Conservation (phyloP, 441 rosid species). For the Euphorbia corollata region DNA sequence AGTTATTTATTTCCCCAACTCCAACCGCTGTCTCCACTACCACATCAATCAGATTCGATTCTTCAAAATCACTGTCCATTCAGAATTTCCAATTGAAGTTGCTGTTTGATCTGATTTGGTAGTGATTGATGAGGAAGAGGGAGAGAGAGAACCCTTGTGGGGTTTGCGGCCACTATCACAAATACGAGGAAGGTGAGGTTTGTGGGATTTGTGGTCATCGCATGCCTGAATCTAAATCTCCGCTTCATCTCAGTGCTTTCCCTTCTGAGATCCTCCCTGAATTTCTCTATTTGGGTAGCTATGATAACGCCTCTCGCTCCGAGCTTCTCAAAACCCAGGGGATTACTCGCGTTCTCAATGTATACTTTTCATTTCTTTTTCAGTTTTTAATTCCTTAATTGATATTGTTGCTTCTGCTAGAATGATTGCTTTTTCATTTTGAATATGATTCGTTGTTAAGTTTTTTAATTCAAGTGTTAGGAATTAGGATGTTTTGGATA, state of each 20-base stretch:
- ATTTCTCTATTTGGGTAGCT: slow-evolving; percentile 85
- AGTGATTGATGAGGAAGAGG: slow-evolving; percentile 67
- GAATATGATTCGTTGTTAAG: background rate
- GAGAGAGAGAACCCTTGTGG: slow-evolving; percentile 95
- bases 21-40: background rate
- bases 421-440: background rate
- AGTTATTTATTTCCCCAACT: no score
- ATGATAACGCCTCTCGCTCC: slow-evolving; percentile 94
- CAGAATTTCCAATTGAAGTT: background rate
- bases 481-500: background rate
- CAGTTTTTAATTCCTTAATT: background rate
- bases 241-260: slow-evolving; percentile 66
- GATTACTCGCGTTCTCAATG: slow-evolving; percentile 83
- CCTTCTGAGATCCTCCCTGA: slow-evolving; percentile 87
- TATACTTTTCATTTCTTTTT: slow-evolving; percentile 23
- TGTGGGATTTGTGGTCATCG: slow-evolving; percentile 92
- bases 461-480: background rate
- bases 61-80: no score
- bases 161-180: slow-evolving; percentile 92
- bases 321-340: slow-evolving; percentile 87
- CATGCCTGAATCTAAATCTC: slow-evolving; percentile 35
- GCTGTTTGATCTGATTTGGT: no score
- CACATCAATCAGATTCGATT: background rate
- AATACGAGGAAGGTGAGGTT: slow-evolving; percentile 94
- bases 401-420: background rate